Evolutionary conservation across 768 basidiomycete species (phyloP).

Genomic region (Tricholoma saponaceum): DNA sequence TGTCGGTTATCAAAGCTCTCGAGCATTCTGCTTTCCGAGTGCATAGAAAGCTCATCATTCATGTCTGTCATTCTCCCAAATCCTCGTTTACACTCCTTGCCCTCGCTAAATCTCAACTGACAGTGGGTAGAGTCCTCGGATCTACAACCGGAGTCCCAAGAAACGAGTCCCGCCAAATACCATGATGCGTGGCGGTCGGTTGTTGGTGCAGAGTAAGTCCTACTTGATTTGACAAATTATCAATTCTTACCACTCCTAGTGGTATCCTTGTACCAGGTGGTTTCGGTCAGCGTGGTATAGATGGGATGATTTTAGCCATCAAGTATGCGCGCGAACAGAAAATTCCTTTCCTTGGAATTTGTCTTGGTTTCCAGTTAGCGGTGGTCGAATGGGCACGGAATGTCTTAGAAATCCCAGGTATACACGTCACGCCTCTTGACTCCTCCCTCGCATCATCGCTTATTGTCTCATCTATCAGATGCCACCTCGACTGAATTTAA

Average conservation of each 20-base stretch:
- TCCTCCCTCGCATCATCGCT: background rate
- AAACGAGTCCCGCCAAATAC: slow-evolving; percentile 78
- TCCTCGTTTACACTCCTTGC: background rate
- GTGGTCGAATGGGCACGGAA: slow-evolving; percentile 93
- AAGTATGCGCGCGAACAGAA: slow-evolving; percentile 96
- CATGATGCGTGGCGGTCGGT: slow-evolving; percentile 95
- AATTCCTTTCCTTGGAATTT: slow-evolving; percentile 93
- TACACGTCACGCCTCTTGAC: slow-evolving; percentile 12
- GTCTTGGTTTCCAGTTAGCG: slow-evolving; percentile 95
- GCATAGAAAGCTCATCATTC: slow-evolving; percentile 74
- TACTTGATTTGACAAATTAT: slow-evolving; percentile 5
- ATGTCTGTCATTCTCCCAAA: slow-evolving; percentile 44
- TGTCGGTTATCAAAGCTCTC: slow-evolving; percentile 94
- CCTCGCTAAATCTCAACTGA: background rate
- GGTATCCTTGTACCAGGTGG: slow-evolving; percentile 98
- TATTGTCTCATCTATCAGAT: slow-evolving; percentile 37
- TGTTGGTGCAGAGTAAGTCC: slow-evolving; percentile 77
- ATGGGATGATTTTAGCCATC: slow-evolving; percentile 98
- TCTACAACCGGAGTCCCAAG: slow-evolving; percentile 78
- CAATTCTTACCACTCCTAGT: slow-evolving; percentile 31
- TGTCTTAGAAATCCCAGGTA: slow-evolving; percentile 69
- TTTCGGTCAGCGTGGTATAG: slow-evolving; percentile 89
- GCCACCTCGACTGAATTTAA: slow-evolving; percentile 87
- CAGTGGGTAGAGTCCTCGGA: slow-evolving; percentile 98
- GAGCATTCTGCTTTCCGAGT: slow-evolving; percentile 97